Percentiles rank a stretch among this genome's conserved stretches.
phyloP scores from a whole-genome alignment of 805 yeast genomes.

The Hanseniaspora pseudoguilliermondii region DNA sequence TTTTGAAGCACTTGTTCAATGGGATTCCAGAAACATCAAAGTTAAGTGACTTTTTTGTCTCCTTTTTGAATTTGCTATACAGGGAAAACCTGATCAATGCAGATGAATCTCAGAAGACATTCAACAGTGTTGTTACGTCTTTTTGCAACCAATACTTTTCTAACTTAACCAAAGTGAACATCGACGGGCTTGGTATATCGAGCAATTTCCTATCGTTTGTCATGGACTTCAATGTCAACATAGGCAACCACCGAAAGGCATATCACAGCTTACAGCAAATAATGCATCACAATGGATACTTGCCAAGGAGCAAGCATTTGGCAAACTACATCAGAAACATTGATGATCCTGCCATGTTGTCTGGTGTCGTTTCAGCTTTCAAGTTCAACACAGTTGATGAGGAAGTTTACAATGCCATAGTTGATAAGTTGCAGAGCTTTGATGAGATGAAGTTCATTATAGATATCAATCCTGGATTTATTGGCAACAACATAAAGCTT shows the following conservation, averaged over 20 bases:
- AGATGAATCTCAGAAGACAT: neutral
- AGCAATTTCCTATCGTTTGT: neutral
- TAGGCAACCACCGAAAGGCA: neutral
- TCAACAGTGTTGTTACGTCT: neutral
- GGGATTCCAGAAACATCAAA: conserved; percentile 1
- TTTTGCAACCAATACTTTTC: neutral
- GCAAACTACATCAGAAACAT: neutral
- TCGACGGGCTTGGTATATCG: neutral
- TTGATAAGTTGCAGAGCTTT: neutral
- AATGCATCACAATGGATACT: neutral
- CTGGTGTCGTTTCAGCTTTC: conserved; percentile 2
- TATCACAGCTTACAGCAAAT: neutral
- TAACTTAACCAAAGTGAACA: neutral
- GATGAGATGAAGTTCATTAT: conserved; percentile 7
- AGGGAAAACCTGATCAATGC: neutral
- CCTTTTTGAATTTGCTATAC: neutral
- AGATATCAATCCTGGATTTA: conserved; percentile 2
- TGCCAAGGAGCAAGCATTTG: conserved; percentile 2
- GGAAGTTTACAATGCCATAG: neutral
- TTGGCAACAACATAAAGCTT: neutral
- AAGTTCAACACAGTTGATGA: neutral
- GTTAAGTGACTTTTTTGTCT: neutral
- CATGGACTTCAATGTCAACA: conserved; percentile 1
- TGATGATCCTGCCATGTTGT: neutral
- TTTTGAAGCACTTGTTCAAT: neutral